A percentile compares a stretch with the other conserved stretches of the same genome.
These are phyloP conservation scores for Bipolaris gigantea DNA, from an alignment of 2,329 filamentous ascomycete genomes.

Conservation along the genomic window DNA sequence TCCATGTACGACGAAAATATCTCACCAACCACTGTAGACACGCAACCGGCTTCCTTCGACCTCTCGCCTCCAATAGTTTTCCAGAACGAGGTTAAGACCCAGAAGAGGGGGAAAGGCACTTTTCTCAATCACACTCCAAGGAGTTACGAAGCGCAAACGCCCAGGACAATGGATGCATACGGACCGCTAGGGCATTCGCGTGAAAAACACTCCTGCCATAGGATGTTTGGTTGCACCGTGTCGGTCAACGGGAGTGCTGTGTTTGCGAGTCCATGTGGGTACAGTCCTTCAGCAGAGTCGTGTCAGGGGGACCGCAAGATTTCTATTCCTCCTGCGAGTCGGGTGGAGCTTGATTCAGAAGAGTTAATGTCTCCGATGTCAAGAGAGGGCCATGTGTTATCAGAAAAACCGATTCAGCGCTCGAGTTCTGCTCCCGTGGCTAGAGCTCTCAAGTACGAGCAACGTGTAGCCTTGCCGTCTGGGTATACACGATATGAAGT, in stretches of 20 bases:
- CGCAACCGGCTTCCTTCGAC: slow-evolving; percentile 11
- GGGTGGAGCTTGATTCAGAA: slow-evolving; percentile 24
- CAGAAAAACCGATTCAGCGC: slow-evolving; percentile 14
- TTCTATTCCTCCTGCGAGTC: slow-evolving; percentile 13
- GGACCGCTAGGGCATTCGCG: slow-evolving; percentile 19
- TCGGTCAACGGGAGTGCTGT: slow-evolving; percentile 7
- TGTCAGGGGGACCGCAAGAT: slow-evolving; percentile 8
- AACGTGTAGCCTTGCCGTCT: slow-evolving; percentile 5
- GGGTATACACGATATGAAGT: slow-evolving; percentile 14
- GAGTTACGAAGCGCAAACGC: slow-evolving; percentile 28
- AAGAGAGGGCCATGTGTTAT: slow-evolving; percentile 14
- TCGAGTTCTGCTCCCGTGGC: slow-evolving; percentile 22
- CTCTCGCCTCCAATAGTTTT: slow-evolving; percentile 19
- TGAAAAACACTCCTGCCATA: slow-evolving; percentile 27
- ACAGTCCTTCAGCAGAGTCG: slow-evolving; percentile 19
- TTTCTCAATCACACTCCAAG: slow-evolving; percentile 43
- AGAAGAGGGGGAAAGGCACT: slow-evolving; percentile 32
- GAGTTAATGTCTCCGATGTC: slow-evolving; percentile 12
- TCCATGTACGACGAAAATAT: slow-evolving; percentile 24
- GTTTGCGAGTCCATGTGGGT: slow-evolving; percentile 2
- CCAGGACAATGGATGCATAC: slow-evolving; percentile 21
- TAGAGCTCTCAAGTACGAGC: slow-evolving; percentile 18
- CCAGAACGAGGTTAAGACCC: slow-evolving; percentile 26
- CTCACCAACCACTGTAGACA: slow-evolving; percentile 16
- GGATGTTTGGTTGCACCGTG: slow-evolving; percentile 17